These are phyloP conservation scores for Catunica adiposa DNA, from an alignment of 2,329 filamentous ascomycete species.

Conservation along the genomic window DNA sequence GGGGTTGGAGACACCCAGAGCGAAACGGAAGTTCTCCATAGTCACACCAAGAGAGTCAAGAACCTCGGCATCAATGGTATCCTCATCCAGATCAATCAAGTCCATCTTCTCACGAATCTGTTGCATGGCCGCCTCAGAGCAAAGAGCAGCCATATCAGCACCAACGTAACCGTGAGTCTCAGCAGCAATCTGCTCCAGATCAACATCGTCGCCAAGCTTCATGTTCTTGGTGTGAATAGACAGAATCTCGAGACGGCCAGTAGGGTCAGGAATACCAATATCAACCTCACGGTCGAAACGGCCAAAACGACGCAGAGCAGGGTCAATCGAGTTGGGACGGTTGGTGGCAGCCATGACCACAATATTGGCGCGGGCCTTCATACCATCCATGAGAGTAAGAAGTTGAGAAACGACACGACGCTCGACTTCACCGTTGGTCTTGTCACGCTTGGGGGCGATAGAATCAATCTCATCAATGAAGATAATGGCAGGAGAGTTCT, in stretches of 20 bases:
- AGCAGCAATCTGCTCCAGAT: slow-evolving; percentile 87
- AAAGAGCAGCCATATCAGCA: slow-evolving; percentile 94
- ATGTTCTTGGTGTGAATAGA: slow-evolving; percentile 99
- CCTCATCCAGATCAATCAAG: slow-evolving; percentile 94
- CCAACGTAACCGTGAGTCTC: slow-evolving; percentile 99
- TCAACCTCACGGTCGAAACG: slow-evolving; percentile 99
- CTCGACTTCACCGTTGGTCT: slow-evolving; percentile 98
- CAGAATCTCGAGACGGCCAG: slow-evolving; percentile 94
- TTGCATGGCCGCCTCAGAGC: slow-evolving; percentile 98
- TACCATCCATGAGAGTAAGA: slow-evolving; percentile 94
- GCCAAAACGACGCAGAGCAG: slow-evolving; percentile 90
- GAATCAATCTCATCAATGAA: slow-evolving; percentile 99
- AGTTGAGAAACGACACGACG: slow-evolving; percentile 96
- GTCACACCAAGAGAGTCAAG: slow-evolving; percentile 95
- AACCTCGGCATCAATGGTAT: slow-evolving; percentile 97
- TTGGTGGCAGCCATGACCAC: slow-evolving; percentile 99
- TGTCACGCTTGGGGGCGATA: slow-evolving; percentile 97
- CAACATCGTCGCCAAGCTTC: slow-evolving; percentile 94
- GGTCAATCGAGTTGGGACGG: slow-evolving; percentile 96
- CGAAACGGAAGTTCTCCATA: slow-evolving; percentile 99
- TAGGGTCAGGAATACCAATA: slow-evolving; percentile 94
- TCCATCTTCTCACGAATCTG: slow-evolving; percentile 99
- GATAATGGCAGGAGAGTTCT: slow-evolving; percentile 98
- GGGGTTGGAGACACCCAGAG: slow-evolving; percentile 93
- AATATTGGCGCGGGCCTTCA: slow-evolving; percentile 98